Conservation (phyloP, 192 early-diverging fungal genomes). For the Backusella australiensis region DNA sequence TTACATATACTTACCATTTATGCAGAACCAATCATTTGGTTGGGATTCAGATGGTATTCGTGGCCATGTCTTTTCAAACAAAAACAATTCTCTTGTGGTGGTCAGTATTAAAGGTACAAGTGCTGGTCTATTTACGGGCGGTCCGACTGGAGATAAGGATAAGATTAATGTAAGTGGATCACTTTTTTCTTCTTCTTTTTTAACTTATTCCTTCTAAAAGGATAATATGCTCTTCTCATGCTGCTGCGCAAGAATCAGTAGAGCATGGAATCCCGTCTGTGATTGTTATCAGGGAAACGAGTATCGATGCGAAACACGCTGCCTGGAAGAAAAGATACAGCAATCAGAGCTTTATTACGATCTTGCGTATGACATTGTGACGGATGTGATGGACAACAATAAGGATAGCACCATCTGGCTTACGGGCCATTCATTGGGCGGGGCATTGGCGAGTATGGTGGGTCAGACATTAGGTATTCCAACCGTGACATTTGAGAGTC, state of each 20-base stretch:
- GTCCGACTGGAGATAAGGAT: constrained; percentile 66
- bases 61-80: constrained; percentile 75
- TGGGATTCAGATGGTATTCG: constrained; percentile 60
- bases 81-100: constrained; percentile 57
- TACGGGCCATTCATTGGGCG: constrained; percentile 83
- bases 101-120: constrained; percentile 77
- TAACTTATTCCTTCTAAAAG: constrained; percentile 21
- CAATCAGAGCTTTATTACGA: constrained; percentile 60
- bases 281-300: constrained; percentile 66
- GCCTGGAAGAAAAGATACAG: constrained; percentile 55
- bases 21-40: constrained; percentile 47
- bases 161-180: constrained; percentile 57
- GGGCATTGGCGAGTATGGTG: constrained; percentile 68
- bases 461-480: constrained; percentile 85
- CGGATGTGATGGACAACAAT: constrained; percentile 64
- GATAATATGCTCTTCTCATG: constrained; percentile 96
- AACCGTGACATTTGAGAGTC: constrained; percentile 79
- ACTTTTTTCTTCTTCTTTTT: neutral
- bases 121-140: constrained; percentile 59
- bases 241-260: constrained; percentile 91
- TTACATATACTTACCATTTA: neutral
- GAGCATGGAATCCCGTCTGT: constrained; percentile 84
- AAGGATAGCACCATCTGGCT: constrained; percentile 73
- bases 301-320: constrained; percentile 57
- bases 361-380: constrained; percentile 57